Evolutionary conservation across 73 alveolate species (phyloP), one percentile per base, ranked within the genome.

Genomic region (Paraurostyla sp.): DNA sequence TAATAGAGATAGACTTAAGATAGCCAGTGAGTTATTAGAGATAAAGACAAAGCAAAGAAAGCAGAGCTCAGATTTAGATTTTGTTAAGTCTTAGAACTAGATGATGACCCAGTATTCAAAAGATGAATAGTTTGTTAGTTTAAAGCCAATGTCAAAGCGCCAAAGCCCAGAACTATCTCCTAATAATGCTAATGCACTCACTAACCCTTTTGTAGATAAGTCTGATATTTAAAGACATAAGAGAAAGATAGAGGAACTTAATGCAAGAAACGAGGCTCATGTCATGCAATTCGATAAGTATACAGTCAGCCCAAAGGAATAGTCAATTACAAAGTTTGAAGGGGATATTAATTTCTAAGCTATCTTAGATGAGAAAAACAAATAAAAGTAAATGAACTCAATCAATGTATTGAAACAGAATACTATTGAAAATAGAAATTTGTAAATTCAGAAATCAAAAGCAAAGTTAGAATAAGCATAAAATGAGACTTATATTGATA

Each of bases 191-290:
- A 6, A 6, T 11, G 18, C 7, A 11, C 2, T 13, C 6, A 36
- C 46, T 38, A 65, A 65, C 41, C 82, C 82, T 6, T 65, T 65
- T 65, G 82, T 65, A 4, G 82, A 65, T 40, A 65, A 65, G 58
- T 56, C 82, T 40, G 82, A 38, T 38, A 65, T 65, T 23, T 20
- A 38, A 4, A 65, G 46, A 40, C 82, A 65, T 65, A 33, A 35
- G 20, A 38, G 40, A 16, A 65, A 35, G 58, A 65, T 65, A 15
- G 6, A 65, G 9, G 82, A 65, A 65, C 25, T 65, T 13, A 38
- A 18, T 65, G 82, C 82, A 0, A 65, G 82, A 38, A 65, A 38
- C 25, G 4, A 65, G 20, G 35, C 7, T 42, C 35, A 65, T 65
- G 42, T 35, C 16, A 15, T 38, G 58, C 33, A 22, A 15, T 65